phyloP scores from a whole-genome alignment of 306 rosid genomes.

The apple (Malus domestica) region DNA sequence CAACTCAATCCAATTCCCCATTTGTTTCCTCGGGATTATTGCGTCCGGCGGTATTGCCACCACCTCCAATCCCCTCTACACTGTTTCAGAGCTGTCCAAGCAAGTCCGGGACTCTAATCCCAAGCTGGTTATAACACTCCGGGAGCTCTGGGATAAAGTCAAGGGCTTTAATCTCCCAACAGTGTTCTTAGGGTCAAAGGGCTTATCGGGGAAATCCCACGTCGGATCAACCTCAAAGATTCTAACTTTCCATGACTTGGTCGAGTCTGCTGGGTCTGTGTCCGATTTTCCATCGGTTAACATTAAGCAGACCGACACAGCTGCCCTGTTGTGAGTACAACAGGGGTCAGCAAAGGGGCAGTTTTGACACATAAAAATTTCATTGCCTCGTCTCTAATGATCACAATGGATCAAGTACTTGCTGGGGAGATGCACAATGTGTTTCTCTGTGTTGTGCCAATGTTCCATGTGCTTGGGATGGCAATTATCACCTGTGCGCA shows the following conservation, averaged over 20 bases:
- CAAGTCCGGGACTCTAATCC: conserved; percentile 70
- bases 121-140: conserved; percentile 52
- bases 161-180: conserved; percentile 45
- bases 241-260: conserved; percentile 34
- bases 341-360: conserved; percentile 82
- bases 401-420: conserved; percentile 47
- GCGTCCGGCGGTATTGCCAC: conserved; percentile 69
- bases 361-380: conserved; percentile 60
- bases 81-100: conserved; percentile 52
- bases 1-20: conserved; percentile 45
- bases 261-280: conserved; percentile 20
- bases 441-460: conserved; percentile 65
- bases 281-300: conserved; percentile 39
- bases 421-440: conserved; percentile 26
- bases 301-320: conserved; percentile 57
- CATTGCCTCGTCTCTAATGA: conserved; percentile 55
- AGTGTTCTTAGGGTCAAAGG: conserved; percentile 30
- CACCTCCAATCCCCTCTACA: conserved; percentile 68
- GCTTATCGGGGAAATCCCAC: not conserved
- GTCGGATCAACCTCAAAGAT: conserved; percentile 3
- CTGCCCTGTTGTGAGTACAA: conserved; percentile 73
- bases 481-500: conserved; percentile 36
- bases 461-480: conserved; percentile 84
- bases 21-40: conserved; percentile 47
- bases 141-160: conserved; percentile 56